A percentile compares a stretch with the other conserved stretches of the same genome.
These are phyloP conservation scores for Detonula confervacea DNA, from an alignment of 352 stramenopile genomes.

Conservation along the genomic window DNA sequence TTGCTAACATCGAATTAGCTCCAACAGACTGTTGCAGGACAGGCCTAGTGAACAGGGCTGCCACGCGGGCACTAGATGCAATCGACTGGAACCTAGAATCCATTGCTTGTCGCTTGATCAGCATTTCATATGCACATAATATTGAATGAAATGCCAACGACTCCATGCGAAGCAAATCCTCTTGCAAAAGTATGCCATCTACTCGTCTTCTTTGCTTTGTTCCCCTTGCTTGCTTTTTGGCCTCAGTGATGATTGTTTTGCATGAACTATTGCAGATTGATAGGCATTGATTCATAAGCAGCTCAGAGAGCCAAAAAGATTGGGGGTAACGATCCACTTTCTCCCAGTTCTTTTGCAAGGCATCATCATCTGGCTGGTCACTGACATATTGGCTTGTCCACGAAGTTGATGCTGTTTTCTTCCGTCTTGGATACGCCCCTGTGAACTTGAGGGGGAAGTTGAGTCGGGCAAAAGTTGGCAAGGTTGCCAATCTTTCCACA, in stretches of 20 bases:
- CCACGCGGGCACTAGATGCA: slow-evolving; percentile 64
- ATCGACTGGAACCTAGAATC: slow-evolving; percentile 78
- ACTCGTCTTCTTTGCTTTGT: slow-evolving; percentile 38
- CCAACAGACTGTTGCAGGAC: slow-evolving; percentile 69
- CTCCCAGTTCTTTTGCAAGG: slow-evolving; percentile 26
- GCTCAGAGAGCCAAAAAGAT: slow-evolving; percentile 75
- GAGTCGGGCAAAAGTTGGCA: slow-evolving; percentile 73
- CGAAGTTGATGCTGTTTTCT: slow-evolving; percentile 22
- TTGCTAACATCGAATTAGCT: slow-evolving; percentile 63
- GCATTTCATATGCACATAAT: slow-evolving; percentile 72
- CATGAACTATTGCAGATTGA: slow-evolving; percentile 76
- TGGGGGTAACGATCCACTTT: slow-evolving; percentile 61
- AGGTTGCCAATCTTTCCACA: slow-evolving; percentile 70
- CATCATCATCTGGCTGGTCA: slow-evolving; percentile 10
- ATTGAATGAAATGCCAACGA: slow-evolving; percentile 78
- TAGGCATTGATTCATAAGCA: slow-evolving; percentile 76
- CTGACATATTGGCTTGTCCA: slow-evolving; percentile 57
- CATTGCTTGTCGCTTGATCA: slow-evolving; percentile 80
- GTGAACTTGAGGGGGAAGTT: slow-evolving; percentile 79
- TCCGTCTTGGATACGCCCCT: slow-evolving; percentile 35
- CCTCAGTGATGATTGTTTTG: slow-evolving; percentile 72
- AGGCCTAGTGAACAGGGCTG: slow-evolving; percentile 60
- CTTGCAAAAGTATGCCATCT: slow-evolving; percentile 47
- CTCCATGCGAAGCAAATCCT: slow-evolving; percentile 77
- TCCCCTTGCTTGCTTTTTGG: slow-evolving; percentile 56